Base-by-base conservation (phyloP, 805 yeast genomes). In the Candida piceae region DNA sequence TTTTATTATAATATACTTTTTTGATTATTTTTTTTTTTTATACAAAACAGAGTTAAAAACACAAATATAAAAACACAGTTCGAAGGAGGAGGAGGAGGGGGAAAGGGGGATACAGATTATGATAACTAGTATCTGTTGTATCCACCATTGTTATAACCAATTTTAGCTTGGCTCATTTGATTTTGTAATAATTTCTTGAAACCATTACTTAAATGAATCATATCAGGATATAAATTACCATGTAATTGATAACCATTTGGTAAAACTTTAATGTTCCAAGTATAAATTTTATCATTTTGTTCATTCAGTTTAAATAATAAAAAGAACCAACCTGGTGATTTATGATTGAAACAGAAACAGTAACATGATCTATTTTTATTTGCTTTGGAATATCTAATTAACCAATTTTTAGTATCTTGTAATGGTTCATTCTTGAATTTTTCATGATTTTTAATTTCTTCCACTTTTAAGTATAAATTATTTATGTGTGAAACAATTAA, bases 291-390 rank as follows among this genome's bases (percentile, higher is more conserved):
- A 10, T 85, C 76, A 40, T 67, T 69, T 13, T 76, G 78, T 24
- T 58, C 63, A 52, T 74, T 84, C 27, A 88, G 79, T 64, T 90
- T 90, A 70, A 90, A 90, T 62, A 89, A 74, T 41, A 93, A 66
- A 51, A 77, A 70, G 59, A 93, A 88, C 78, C 90, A 86, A n/a
- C 98, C 97, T 2, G 99, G 96, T 29, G 81, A 77, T 52, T 80
- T 83, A 60, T 84, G 85, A 61, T 94, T 95, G 60, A 78, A 80
- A 56, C 95, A 84, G 67, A 89, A 93, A 29, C 87, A 86, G 57
- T 93, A 93, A 12, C 86, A 87, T 41, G 95, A 83, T 63, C 88
- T 80, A 53, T 80, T 81, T 30, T 95, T 93, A 53, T 89, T 88
- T 21, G 96, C 97, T 51, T 78, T 81, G 3, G 96, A 83, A 58